Evolutionary conservation across 73 alveolate genomes (phyloP), one percentile per base, ranked within the genome.

Genomic region (Paramecium biaurelia): DNA sequence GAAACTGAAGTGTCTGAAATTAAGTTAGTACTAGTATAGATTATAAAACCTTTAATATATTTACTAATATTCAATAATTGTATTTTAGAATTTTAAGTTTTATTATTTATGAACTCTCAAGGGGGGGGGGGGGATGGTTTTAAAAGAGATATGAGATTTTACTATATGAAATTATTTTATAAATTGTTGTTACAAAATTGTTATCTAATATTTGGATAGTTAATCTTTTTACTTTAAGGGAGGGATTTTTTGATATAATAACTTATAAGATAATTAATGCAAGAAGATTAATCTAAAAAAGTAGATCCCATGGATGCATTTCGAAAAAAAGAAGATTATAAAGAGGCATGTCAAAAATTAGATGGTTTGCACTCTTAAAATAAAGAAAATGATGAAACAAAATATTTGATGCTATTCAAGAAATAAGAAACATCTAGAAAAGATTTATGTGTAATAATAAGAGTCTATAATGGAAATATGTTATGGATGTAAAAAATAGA

Each of bases 401-500:
- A 42, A 79, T 79, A 42, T 45, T 47, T 79, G 18, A 42, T 79
- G 56, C 74, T 79, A n/a, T 43, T 47, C n/a, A 79, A 79, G 34
- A 79, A 79, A 79, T 23, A 43, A 23, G 90, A 79, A 79, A 79
- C 56, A 20, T 79, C 74, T 9, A 79, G 26, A 23, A 79, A 79
- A 18, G 90, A 79, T 26, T 41, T 47, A 12, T 41, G 42, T 79
- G 76, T 47, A 26, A 79, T 79, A 42, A 30, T 79, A 7, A 41
- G 90, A 79, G 72, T 79, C 3, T 79, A 42, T 79, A 45, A 79
- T 79, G 90, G 90, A 24, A 47, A 38, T 63, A 42, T 79, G 42
- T 8, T 79, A 23, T 79, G 90, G 90, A 79, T 79, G 90, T 41
- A 79, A 79, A 79, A 79, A 79, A 79, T 79, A 4, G 90, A 79